These are phyloP conservation scores for Leccinum pallidistipes DNA, from an alignment of 1,284 basidiomycete species.

Conservation along the genomic window DNA sequence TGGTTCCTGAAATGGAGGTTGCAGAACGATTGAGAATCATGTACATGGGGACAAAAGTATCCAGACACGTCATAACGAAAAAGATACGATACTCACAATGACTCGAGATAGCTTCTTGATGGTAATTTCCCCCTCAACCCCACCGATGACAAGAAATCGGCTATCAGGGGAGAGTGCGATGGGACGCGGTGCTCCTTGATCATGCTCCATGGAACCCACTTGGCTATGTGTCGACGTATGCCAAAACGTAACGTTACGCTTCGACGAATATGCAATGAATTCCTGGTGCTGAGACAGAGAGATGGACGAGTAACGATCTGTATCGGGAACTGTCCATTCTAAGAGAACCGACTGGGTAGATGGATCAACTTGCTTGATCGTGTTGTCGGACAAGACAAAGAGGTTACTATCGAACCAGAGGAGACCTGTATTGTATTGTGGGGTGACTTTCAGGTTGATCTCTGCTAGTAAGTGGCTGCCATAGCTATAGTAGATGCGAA, in stretches of 20 bases:
- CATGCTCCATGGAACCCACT: background rate
- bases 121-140: background rate
- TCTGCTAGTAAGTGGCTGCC: background rate
- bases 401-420: conserved; percentile 1
- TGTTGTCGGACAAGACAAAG: background rate
- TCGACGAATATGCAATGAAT: conserved; percentile 1
- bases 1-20: background rate
- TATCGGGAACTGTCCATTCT: background rate
- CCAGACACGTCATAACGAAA: too few relatives aligned
- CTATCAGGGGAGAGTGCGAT: background rate
- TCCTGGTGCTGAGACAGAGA: background rate
- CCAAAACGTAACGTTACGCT: background rate
- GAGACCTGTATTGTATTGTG: background rate
- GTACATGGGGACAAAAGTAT: too few relatives aligned
- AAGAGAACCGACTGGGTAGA: background rate
- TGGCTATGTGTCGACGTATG: background rate
- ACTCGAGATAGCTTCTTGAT: background rate
- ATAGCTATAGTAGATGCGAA: conserved; percentile 2
- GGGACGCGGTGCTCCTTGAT: background rate
- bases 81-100: background rate
- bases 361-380: background rate
- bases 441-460: background rate
- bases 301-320: background rate
- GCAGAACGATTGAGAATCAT: background rate
- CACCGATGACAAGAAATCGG: background rate